Evolutionary conservation across 306 rosid genomes (phyloP).

Genomic region (Vigna unguiculata): DNA sequence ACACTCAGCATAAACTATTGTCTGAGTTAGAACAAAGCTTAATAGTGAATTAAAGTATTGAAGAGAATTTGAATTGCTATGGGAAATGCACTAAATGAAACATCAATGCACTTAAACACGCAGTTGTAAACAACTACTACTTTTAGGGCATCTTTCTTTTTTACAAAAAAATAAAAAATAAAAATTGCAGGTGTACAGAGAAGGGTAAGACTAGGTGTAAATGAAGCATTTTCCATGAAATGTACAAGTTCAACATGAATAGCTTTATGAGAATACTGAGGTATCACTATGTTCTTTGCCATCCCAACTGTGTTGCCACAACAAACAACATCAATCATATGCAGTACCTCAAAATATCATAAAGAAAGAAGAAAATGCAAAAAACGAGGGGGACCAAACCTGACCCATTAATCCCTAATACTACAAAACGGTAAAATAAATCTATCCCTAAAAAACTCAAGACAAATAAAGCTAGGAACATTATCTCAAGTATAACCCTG

Average conservation of each 20-base stretch:
- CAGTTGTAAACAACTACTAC: not conserved
- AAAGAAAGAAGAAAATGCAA: no score
- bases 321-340: no score
- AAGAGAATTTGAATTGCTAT: conserved; percentile 20
- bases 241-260: not conserved
- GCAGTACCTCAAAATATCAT: no score
- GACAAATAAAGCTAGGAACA: no score
- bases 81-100: conserved; percentile 9
- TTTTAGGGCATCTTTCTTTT: not conserved
- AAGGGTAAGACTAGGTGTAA: not conserved
- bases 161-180: not conserved
- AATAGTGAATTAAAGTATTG: not conserved
- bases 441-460: no score
- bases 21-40: conserved; percentile 21
- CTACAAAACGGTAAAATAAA: no score
- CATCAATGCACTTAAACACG: not conserved
- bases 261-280: not conserved
- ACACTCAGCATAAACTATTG: not conserved
- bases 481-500: no score
- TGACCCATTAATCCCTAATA: no score
- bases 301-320: no score
- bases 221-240: not conserved
- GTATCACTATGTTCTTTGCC: no score
- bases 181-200: not conserved
- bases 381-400: no score